A percentile compares a stretch with the other conserved stretches of the same genome.
Evolutionary conservation across 805 yeast genomes (phyloP).

Genomic region (Sungouiella blattae): DNA sequence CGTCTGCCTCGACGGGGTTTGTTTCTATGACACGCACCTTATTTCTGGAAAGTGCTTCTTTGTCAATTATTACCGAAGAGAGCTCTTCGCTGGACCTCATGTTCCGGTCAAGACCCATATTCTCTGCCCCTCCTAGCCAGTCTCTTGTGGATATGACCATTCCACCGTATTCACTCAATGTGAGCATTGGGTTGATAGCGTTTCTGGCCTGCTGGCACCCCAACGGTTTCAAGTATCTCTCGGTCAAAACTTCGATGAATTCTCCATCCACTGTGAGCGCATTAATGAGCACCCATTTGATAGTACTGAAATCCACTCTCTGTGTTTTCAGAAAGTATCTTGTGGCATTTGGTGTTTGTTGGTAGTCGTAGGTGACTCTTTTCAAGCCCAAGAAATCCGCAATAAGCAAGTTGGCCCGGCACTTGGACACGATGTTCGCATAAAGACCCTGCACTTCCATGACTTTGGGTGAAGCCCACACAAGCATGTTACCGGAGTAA

Average conservation of each 20-base stretch:
- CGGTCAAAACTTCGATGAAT: constrained; percentile 81
- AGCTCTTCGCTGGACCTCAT: constrained; percentile 27
- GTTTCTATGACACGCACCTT: constrained; percentile 63
- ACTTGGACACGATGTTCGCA: constrained; percentile 72
- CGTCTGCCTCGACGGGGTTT: constrained; percentile 48
- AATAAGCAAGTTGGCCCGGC: constrained; percentile 67
- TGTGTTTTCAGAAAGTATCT: constrained; percentile 73
- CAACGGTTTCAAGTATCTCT: constrained; percentile 84
- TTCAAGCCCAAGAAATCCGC: constrained; percentile 88
- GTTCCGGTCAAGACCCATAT: constrained; percentile 49
- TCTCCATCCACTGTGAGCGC: constrained; percentile 91
- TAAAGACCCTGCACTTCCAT: constrained; percentile 82
- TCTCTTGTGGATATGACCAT: constrained; percentile 90
- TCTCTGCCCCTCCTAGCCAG: constrained; percentile 74
- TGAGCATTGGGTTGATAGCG: constrained; percentile 83
- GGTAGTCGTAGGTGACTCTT: constrained; percentile 88
- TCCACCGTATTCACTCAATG: constrained; percentile 93
- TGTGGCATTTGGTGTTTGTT: constrained; percentile 81
- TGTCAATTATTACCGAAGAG: constrained; percentile 69
- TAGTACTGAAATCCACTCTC: constrained; percentile 71
- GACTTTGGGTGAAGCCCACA: constrained; percentile 73
- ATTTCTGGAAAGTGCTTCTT: constrained; percentile 68
- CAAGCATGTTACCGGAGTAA: constrained; percentile 76
- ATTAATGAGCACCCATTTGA: constrained; percentile 87
- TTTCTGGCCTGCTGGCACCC: constrained; percentile 76